These are phyloP conservation scores for Cercospora brassicicola DNA, from an alignment of 2,329 filamentous ascomycete genomes.

Conservation along the genomic window DNA sequence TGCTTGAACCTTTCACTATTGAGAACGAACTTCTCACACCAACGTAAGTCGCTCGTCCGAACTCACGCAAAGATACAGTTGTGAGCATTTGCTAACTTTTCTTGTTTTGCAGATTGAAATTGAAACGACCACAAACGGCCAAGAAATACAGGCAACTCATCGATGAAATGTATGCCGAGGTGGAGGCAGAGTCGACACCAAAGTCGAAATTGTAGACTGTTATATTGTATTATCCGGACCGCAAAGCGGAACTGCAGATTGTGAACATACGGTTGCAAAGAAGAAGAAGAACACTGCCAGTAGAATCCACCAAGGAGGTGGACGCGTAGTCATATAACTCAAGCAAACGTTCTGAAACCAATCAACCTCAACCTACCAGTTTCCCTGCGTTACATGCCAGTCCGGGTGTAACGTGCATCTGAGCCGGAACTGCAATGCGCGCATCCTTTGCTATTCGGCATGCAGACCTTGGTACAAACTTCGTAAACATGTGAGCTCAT, in stretches of 20 bases:
- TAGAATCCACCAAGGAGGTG: not conserved
- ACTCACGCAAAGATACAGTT: not conserved
- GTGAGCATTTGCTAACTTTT: not conserved
- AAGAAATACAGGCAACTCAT: constrained; percentile 61
- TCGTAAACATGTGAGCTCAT: not conserved
- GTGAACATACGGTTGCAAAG: not conserved
- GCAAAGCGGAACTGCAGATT: not conserved
- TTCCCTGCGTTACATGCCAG: not conserved
- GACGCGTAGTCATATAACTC: not conserved
- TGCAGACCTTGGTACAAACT: not conserved
- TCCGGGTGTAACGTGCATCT: not conserved
- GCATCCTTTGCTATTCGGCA: not conserved
- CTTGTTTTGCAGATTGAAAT: constrained; percentile 57
- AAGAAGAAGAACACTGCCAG: not conserved
- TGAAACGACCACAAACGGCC: constrained; percentile 68
- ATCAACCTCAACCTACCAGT: not conserved
- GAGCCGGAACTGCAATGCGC: not conserved
- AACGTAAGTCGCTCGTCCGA: constrained; percentile 63
- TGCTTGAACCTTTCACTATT: constrained; percentile 85
- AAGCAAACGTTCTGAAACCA: constrained; percentile 8
- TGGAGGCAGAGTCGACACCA: constrained; percentile 45
- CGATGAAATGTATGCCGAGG: constrained; percentile 62
- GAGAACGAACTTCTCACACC: constrained; percentile 88
- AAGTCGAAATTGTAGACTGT: constrained; percentile 52
- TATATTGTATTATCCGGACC: not conserved